Conservation (phyloP, 2,329 filamentous ascomycete species). For the Diaporthe vexans region DNA sequence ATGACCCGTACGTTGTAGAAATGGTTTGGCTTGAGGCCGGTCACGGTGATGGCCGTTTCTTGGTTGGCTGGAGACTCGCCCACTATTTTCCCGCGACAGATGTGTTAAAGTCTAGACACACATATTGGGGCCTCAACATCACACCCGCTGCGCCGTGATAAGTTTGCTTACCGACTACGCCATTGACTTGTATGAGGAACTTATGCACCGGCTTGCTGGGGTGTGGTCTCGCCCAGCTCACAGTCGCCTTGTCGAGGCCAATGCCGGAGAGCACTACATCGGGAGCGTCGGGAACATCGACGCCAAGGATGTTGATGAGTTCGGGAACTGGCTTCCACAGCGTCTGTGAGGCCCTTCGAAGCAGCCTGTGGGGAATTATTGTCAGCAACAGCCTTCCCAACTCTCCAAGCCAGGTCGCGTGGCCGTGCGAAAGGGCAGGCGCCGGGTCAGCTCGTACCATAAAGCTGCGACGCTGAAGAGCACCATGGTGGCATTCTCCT, state of each 20-base stretch:
- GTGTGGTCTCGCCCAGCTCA: conserved; percentile 88
- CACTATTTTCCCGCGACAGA: conserved; percentile 62
- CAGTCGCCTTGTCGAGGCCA: conserved; percentile 85
- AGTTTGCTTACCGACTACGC: conserved; percentile 79
- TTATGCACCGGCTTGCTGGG: conserved; percentile 79
- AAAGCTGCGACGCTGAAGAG: conserved; percentile 66
- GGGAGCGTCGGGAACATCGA: conserved; percentile 92
- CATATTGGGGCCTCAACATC: conserved; percentile 40
- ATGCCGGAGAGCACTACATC: conserved; percentile 93
- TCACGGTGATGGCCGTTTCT: conserved; percentile 92
- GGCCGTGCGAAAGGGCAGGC: conserved; percentile 24
- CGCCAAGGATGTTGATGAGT: conserved; percentile 89
- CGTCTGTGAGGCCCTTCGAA: conserved; percentile 88
- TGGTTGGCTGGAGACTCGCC: conserved; percentile 83
- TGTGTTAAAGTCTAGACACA: conserved; percentile 32
- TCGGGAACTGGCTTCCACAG: conserved; percentile 92
- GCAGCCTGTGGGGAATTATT: conserved; percentile 70
- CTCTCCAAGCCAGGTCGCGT: conserved; percentile 1
- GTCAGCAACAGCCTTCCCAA: conserved; percentile 36
- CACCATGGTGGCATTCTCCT: conserved; percentile 68
- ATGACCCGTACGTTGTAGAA: conserved; percentile 96
- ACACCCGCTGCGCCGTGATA: conserved; percentile 40
- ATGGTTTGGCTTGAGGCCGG: conserved; percentile 85
- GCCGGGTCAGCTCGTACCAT: conserved; percentile 58
- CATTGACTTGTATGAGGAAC: conserved; percentile 94